Base-by-base conservation (phyloP, 768 basidiomycete genomes). In the Russula virescens region DNA sequence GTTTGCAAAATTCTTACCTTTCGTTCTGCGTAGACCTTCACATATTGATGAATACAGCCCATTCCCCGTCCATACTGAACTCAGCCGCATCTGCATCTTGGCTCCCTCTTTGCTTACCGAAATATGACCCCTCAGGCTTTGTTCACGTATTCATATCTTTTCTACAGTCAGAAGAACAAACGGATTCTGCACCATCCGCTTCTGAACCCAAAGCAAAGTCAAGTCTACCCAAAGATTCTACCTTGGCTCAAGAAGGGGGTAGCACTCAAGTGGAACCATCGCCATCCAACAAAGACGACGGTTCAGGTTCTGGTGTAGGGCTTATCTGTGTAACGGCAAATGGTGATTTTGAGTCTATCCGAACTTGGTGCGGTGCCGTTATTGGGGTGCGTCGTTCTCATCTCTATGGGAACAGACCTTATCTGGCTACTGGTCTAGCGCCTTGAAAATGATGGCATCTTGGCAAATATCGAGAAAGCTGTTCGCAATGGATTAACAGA, bases 91-190 rank as follows among this genome's bases (percentile, higher is more conserved):
- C 93, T 8, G 89, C 94, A 16, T 88, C 89, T 7, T 99, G 94
- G 93, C 82, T 98, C 9, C 97, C 97, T 2, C 83, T 99, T 51
- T 98, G 97, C 72, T 81, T 99, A 3, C 96, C 97, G 0, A 94
- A 94, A 73, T 98, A 91, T 78, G 93, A 98, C 70, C 79, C 91
- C 0, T 76, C 85, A 5, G 88, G 88, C 1, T 98, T 98, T 73
- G 86, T 96, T 28, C 93, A 99, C 72, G 89, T 92, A 14, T 97
- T 95, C 69, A 82, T 98, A 47, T 82, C 84, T 3, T 92, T 89
- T 71, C 72, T 88, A 28, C 79, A 81, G 47, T 66, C 55, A 34
- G 69, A 55, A 47, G 34, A 57, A 4, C 21, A 28, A 38, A 28
- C 26, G 48, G 55, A 60, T 9, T 21, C 63, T 18, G 47, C 23